Conservation (phyloP, 352 stramenopile genomes). For the Globisporangium cederbergense region DNA sequence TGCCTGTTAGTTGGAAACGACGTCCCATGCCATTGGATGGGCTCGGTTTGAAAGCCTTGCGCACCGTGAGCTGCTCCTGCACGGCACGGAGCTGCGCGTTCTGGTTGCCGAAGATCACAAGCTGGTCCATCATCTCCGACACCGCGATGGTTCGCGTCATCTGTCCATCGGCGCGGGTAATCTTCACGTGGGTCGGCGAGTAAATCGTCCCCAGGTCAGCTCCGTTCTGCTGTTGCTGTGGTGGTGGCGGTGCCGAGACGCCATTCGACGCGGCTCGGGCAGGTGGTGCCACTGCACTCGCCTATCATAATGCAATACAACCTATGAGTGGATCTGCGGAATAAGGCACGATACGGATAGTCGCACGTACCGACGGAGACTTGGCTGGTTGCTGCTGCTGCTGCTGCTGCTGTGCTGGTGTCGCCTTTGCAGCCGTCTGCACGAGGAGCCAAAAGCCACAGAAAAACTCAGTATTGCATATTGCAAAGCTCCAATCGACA, state of each 20-base stretch:
- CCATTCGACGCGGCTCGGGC: background rate
- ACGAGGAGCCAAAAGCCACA: background rate
- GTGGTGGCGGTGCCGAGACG: background rate
- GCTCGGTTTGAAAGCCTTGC: conserved; percentile 5
- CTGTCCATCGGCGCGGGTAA: conserved; percentile 69
- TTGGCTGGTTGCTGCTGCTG: background rate
- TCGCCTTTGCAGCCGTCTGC: background rate
- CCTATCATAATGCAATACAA: background rate
- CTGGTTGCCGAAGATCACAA: conserved; percentile 63
- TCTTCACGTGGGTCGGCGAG: conserved; percentile 64
- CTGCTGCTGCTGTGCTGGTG: background rate
- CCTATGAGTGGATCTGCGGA: background rate
- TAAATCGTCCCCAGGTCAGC: conserved; percentile 52
- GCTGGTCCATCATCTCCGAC: conserved; percentile 78
- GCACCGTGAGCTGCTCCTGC: conserved; percentile 64
- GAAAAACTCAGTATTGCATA: background rate
- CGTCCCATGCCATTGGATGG: background rate
- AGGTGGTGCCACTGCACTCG: conserved; percentile 5
- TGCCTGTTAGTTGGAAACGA: background rate
- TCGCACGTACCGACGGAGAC: background rate
- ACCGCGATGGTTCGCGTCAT: conserved; percentile 72
- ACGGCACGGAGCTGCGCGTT: conserved; percentile 58
- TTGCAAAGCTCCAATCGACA: background rate
- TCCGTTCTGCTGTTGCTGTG: background rate
- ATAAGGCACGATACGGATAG: background rate